These are phyloP conservation scores for Podaxis carcinomalis DNA, from an alignment of 768 basidiomycete genomes.

Conservation along the genomic window DNA sequence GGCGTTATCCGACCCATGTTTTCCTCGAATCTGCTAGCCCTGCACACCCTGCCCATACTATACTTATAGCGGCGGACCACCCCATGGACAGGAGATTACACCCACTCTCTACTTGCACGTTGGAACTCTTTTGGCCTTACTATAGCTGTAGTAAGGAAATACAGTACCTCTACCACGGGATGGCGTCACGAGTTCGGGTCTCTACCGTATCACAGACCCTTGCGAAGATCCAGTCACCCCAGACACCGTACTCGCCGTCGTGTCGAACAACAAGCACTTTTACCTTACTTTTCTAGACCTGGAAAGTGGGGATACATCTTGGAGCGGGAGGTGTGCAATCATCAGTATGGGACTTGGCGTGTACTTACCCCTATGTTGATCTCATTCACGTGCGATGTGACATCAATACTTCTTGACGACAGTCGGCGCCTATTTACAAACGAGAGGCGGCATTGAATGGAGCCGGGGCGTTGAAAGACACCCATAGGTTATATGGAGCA, in stretches of 20 bases:
- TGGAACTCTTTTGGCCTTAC: conserved; percentile 37
- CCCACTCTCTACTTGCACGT: conserved; percentile 22
- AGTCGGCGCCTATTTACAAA: conserved; percentile 31
- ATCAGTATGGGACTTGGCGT: conserved; percentile 36
- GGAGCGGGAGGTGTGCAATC: conserved; percentile 38
- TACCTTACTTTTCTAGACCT: conserved; percentile 35
- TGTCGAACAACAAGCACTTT: conserved; percentile 39
- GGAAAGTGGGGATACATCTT: conserved; percentile 36
- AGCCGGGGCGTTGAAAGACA: no score
- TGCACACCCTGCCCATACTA: not conserved
- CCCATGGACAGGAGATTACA: conserved; percentile 20
- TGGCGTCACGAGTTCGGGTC: conserved; percentile 36
- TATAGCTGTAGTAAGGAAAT: conserved; percentile 34
- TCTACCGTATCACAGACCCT: conserved; percentile 30
- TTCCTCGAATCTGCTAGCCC: no score
- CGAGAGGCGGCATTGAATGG: no score
- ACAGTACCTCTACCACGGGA: conserved; percentile 22
- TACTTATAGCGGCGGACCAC: no score
- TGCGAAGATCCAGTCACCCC: conserved; percentile 33
- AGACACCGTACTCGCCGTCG: conserved; percentile 40
- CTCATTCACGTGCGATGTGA: conserved; percentile 22
- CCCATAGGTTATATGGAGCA: no score
- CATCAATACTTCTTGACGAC: conserved; percentile 34
- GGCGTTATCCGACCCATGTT: no score
- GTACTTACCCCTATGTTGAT: not conserved